Evolutionary conservation across 148 eudicot species (phyloP).

Genomic region (Beta vulgaris): DNA sequence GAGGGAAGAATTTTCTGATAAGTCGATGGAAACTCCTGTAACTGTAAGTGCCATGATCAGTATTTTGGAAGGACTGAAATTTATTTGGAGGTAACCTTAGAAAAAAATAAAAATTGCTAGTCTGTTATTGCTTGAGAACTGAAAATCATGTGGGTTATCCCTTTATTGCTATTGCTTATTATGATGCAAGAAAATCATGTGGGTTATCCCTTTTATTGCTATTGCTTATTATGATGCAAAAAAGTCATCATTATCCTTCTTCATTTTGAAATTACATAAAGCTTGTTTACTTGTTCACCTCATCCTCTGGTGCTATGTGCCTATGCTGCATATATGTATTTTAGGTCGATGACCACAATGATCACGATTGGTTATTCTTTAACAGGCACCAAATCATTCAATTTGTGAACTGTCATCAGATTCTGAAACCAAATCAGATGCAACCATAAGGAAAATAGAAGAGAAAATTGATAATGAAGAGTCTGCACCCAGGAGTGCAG

Average conservation of each 20-base stretch:
- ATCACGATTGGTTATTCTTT: slow-evolving; percentile 19
- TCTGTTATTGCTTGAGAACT: no score
- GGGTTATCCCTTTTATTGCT: background rate
- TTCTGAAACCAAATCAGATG: slow-evolving; percentile 54
- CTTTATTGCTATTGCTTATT: background rate
- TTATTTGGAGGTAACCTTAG: background rate
- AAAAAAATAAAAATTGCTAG: no score
- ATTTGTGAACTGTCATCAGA: slow-evolving; percentile 72
- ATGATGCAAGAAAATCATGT: background rate
- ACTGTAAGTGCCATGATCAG: slow-evolving; percentile 26
- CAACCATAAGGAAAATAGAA: slow-evolving; percentile 21
- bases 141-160: background rate
- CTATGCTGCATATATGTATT: background rate
- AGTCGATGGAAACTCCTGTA: slow-evolving; percentile 37
- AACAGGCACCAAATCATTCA: slow-evolving; percentile 49
- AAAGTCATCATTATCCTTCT: background rate
- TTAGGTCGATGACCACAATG: background rate
- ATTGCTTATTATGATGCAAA: background rate
- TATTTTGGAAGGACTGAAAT: background rate
- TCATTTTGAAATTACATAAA: background rate
- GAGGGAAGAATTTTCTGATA: slow-evolving; percentile 31
- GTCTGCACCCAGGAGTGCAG: slow-evolving; percentile 23
- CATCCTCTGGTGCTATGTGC: no score
- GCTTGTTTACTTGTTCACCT: background rate
- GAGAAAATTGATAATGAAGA: slow-evolving; percentile 23